These are phyloP conservation scores for Geosmithia flava DNA, from an alignment of 2,329 filamentous ascomycete species.

Conservation along the genomic window DNA sequence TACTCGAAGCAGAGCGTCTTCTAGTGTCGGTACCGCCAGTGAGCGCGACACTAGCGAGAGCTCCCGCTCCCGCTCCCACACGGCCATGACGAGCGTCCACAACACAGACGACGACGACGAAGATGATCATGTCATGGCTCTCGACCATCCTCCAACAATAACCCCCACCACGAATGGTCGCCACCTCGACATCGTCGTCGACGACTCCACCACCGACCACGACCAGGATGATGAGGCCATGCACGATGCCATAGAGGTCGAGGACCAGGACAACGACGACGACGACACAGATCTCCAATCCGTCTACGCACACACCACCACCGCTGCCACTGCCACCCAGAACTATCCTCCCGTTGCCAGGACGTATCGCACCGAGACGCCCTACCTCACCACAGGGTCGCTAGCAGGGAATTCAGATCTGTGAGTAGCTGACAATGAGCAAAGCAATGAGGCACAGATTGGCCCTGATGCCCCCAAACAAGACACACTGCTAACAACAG, in stretches of 20 bases:
- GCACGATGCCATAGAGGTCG: conserved; percentile 2
- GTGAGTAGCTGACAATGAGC: too few relatives aligned
- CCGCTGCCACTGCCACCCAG: conserved; percentile 14
- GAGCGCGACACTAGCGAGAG: conserved; percentile 18
- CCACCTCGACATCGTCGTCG: too few relatives aligned
- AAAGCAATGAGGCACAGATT: too few relatives aligned
- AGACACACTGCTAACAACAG: conserved; percentile 6
- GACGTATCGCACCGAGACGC: conserved; percentile 20
- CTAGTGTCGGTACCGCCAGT: conserved; percentile 19
- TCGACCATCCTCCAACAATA: background rate
- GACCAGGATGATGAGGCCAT: background rate
- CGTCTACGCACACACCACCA: conserved; percentile 15
- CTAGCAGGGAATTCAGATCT: conserved; percentile 14
- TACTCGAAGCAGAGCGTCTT: conserved; percentile 15
- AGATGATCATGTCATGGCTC: background rate
- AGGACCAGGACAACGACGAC: conserved; percentile 11
- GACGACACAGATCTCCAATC: conserved; percentile 26
- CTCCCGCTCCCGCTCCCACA: conserved; percentile 10
- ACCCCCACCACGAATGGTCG: too few relatives aligned
- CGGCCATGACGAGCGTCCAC: conserved; percentile 23
- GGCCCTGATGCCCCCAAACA: too few relatives aligned
- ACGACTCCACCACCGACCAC: too few relatives aligned
- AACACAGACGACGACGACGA: conserved; percentile 16
- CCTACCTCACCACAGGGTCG: conserved; percentile 15
- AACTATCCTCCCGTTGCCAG: conserved; percentile 23